Percentiles rank a stretch among this genome's conserved stretches.
Evolutionary conservation across 441 rosid species (phyloP).

Genomic region (Pelargonium australe): DNA sequence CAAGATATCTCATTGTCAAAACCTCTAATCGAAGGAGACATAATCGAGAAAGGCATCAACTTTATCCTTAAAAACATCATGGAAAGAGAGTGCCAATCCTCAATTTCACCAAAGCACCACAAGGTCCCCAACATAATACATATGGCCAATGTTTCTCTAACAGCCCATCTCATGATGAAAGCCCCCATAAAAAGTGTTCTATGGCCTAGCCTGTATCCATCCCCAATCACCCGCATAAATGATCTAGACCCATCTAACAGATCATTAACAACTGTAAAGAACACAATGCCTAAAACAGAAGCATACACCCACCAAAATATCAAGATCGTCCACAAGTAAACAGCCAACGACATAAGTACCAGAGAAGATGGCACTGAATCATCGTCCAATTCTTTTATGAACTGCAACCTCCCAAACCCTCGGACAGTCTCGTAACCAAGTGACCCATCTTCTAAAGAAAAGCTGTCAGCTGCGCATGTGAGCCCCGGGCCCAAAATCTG

Average conservation of each 20-base stretch:
- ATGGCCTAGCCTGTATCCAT: neutral
- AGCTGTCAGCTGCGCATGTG: no score
- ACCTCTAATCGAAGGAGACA: neutral
- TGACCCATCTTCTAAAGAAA: no score
- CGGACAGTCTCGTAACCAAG: no score
- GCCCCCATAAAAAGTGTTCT: neutral
- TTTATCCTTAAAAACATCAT: neutral
- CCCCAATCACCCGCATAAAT: neutral
- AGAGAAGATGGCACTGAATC: no score
- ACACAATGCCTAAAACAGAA: neutral
- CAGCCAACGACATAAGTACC: no score
- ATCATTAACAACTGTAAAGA: neutral
- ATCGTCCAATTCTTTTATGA: no score
- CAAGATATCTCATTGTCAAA: neutral
- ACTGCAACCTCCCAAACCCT: no score
- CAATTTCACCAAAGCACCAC: neutral
- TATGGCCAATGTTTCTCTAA: neutral
- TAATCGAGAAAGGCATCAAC: neutral
- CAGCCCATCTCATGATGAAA: neutral
- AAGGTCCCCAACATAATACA: neutral
- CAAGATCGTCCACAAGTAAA: no score
- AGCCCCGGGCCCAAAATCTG: no score
- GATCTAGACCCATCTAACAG: neutral
- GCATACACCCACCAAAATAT: no score
- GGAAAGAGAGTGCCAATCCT: neutral